Conservation (phyloP, 768 basidiomycete genomes). For the Phylloporus arenicola region DNA sequence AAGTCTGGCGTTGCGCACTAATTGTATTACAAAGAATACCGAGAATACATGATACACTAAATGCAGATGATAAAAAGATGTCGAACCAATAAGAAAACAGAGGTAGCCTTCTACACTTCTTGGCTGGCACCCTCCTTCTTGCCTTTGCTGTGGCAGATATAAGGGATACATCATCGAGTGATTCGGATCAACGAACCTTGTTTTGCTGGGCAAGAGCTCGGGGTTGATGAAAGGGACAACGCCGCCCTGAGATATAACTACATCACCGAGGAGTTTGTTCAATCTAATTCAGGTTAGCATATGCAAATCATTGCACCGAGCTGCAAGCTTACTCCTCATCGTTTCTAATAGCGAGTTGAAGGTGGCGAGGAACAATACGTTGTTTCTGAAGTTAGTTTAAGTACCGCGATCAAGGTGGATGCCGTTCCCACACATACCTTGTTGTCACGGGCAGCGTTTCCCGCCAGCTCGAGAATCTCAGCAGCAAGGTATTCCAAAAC, state of each 20-base stretch:
- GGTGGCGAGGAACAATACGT: conserved; percentile 90
- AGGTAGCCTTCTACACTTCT: conserved; percentile 22
- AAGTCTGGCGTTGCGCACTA: background rate
- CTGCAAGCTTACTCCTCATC: conserved; percentile 63
- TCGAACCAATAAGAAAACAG: conserved; percentile 16
- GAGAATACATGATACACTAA: conserved; percentile 27
- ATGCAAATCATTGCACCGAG: background rate
- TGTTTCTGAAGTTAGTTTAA: conserved; percentile 50
- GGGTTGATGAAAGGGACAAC: conserved; percentile 66
- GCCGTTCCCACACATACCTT: conserved; percentile 16
- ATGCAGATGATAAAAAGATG: conserved; percentile 28
- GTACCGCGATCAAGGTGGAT: background rate
- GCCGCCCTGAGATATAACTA: conserved; percentile 90
- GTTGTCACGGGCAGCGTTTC: conserved; percentile 57
- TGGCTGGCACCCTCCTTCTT: conserved; percentile 32
- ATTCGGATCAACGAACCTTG: conserved; percentile 18
- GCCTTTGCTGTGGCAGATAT: conserved; percentile 25
- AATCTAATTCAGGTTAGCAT: conserved; percentile 36
- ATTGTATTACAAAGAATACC: conserved; percentile 14
- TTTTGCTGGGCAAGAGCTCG: conserved; percentile 31
- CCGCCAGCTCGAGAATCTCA: conserved; percentile 90
- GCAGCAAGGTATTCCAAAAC: conserved; percentile 91
- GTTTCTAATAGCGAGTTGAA: conserved; percentile 89
- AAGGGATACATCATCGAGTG: background rate
- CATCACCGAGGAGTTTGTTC: conserved; percentile 77